Evolutionary conservation across 176 grass and related monocot species (phyloP), one percentile per base, ranked within the genome.

Genomic region (Oryza officinalis): DNA sequence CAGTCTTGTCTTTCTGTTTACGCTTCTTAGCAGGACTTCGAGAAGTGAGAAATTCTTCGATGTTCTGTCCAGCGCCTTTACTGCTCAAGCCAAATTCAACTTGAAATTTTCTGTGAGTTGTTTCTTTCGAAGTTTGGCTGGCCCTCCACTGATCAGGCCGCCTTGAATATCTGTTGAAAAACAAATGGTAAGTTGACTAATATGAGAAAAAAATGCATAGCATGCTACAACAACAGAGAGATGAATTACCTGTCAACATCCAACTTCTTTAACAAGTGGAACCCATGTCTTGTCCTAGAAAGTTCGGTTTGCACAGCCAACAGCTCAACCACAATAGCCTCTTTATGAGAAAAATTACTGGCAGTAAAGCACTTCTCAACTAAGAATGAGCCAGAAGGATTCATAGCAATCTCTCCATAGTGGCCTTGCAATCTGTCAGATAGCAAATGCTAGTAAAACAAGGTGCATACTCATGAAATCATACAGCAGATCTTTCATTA

Each of bases 361-460:
- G 91, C 87, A 80, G 47, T 67, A 77, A 98, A 98, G 74, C 96
- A 98, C 80, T 98, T 95, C 84, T 98, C 96, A 26, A 98, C 85
- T 78, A 90, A 88, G 74, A 90, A 98, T 72, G 96, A 98, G 25
- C 93, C 89, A 27, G 90, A 93, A 82, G 93, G 82, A 87, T 76
- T 89, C 87, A 95, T 87, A 45, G 96, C 96, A 77, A 95, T 88
- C 31, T 98, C 87, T 38, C 90, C 93, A 65, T 88, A 95, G 80
- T 94, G 85, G 20, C 87, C 87, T 87, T 81, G 91, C 44, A 98
- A 86, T 86, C 93, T 98, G 78, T 32, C 69, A 89, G 54, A 72
- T 65, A 38, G 89, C 8, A 71, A 15, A 59, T 49, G 27, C 32
- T 76, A 27, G 18, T 87, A 0, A 81, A 76, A 81, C 75, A 14